A percentile compares a stretch with the other conserved stretches of the same genome.
phyloP scores from a whole-genome alignment of 371 early-diverging fungal species.

The Syncephalastrum monosporum region DNA sequence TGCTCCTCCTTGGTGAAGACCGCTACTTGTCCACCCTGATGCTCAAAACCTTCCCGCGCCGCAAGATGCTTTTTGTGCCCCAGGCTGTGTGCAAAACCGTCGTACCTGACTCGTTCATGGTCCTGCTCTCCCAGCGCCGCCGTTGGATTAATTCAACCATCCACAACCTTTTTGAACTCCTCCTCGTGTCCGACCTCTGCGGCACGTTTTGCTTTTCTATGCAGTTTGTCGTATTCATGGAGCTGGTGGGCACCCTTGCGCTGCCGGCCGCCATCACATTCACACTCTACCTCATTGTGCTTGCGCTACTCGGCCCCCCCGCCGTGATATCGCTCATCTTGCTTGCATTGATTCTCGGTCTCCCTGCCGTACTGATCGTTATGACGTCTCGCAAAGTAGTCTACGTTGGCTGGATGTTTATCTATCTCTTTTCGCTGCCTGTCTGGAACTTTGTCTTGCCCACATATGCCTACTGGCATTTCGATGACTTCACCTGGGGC shows the following conservation, averaged over 20 bases:
- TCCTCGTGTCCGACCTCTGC: constrained; percentile 92
- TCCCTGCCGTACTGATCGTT: constrained; percentile 85
- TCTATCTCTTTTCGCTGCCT: constrained; percentile 72
- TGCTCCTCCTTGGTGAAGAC: constrained; percentile 93
- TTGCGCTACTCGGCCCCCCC: constrained; percentile 45
- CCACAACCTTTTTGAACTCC: constrained; percentile 95
- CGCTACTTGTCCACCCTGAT: constrained; percentile 94
- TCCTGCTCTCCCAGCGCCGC: constrained; percentile 94
- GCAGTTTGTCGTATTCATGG: constrained; percentile 97
- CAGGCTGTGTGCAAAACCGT: constrained; percentile 89
- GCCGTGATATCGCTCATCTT: constrained; percentile 74
- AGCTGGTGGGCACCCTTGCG: constrained; percentile 94
- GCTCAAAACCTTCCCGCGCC: constrained; percentile 88
- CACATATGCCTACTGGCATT: constrained; percentile 97
- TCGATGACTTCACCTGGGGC: constrained; percentile 99
- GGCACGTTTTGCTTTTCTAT: constrained; percentile 98
- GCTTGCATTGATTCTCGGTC: constrained; percentile 64
- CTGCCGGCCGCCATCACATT: constrained; percentile 94
- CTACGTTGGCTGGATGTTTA: constrained; percentile 76
- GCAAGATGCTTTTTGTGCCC: constrained; percentile 92
- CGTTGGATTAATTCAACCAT: constrained; percentile 99
- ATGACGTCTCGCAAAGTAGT: constrained; percentile 76
- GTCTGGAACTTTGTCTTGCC: constrained; percentile 96
- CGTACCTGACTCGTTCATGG: constrained; percentile 90
- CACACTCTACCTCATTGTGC: constrained; percentile 77